Conservation (phyloP, 2,329 filamentous ascomycete species). For the Calycina marina region DNA sequence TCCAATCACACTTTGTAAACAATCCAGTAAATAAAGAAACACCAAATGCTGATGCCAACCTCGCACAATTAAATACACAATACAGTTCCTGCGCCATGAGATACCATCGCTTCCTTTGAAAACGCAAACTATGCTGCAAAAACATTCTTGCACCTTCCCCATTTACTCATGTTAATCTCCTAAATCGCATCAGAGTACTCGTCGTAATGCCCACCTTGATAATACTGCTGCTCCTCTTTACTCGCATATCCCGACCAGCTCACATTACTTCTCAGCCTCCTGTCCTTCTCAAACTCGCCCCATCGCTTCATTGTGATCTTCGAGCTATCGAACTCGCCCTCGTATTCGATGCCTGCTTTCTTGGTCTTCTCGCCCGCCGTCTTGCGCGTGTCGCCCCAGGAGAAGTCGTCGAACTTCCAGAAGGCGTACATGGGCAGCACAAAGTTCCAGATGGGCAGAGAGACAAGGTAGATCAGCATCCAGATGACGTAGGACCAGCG, state of each 20-base stretch:
- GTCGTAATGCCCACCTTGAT: conserved; percentile 9
- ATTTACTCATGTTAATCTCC: too few relatives aligned
- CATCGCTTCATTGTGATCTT: conserved; percentile 99
- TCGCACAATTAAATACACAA: too few relatives aligned
- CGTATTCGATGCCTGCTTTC: conserved; percentile 72
- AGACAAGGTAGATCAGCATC: conserved; percentile 93
- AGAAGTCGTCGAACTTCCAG: conserved; percentile 99
- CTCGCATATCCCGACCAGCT: conserved; percentile 10
- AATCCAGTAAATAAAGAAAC: too few relatives aligned
- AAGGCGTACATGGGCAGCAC: conserved; percentile 86
- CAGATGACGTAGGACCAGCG: conserved; percentile 82
- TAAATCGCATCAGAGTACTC: conserved; percentile 18
- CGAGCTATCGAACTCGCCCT: conserved; percentile 94
- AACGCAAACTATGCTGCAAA: too few relatives aligned
- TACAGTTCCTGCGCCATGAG: too few relatives aligned
- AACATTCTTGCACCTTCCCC: too few relatives aligned
- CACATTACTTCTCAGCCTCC: conserved; percentile 17
- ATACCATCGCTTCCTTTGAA: too few relatives aligned
- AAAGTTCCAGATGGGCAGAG: conserved; percentile 96
- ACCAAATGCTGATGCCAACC: too few relatives aligned
- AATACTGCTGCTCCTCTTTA: conserved; percentile 9
- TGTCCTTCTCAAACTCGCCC: conserved; percentile 83
- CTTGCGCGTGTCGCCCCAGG: conserved; percentile 96
- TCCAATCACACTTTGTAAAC: too few relatives aligned
- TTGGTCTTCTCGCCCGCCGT: conserved; percentile 81